Evolutionary conservation across 1,284 basidiomycete genomes (phyloP), one percentile per base, ranked within the genome.

Genomic region (Ceratobasidium sp.): DNA sequence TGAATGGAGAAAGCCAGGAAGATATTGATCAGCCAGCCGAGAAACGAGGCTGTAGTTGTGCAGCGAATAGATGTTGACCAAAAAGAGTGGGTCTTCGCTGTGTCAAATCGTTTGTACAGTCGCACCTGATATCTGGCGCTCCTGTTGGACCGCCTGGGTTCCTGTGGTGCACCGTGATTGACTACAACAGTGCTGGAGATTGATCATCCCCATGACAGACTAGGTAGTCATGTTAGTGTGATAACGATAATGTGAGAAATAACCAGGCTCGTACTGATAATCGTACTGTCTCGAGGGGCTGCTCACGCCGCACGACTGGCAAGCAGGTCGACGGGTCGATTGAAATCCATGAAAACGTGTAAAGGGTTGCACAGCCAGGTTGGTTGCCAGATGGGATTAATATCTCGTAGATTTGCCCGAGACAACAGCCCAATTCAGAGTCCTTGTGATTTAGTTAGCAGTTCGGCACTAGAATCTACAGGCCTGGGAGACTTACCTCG

Each of bases 111-210:
- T n/a, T 22, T 6, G 19, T 15, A 17, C 25, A 25, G 67, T 54
- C 9, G 25, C 49, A n/a, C 49, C 49, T 5, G 67, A 46, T 15
- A 13, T 25, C 22, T 56, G 15, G 13, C 67, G 67, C 67, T 69
- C 67, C 49, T 69, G 67, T n/a, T 44, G 44, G 15, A 69, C 52
- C 13, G n/a, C 17, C 17, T 5, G 19, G 29, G 9, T 17, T 15
- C 44, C 52, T 15, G 4, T 29, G 44, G 13, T 40, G 52, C 67
- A 69, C 11, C 11, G 9, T 22, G 44, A 51, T 19, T 43, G 34
- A 25, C 25, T n/a, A 34, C 67, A 69, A 13, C 49, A 22, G 32
- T 69, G 67, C 46, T 69, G 67, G 8, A 69, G 5, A 32, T 69
- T 69, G n/a, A 69, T 51, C 5, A 11, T 37, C 5, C 44, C 44